Conservation (phyloP, 257 asterid genomes). For the Agastache rugosa region DNA sequence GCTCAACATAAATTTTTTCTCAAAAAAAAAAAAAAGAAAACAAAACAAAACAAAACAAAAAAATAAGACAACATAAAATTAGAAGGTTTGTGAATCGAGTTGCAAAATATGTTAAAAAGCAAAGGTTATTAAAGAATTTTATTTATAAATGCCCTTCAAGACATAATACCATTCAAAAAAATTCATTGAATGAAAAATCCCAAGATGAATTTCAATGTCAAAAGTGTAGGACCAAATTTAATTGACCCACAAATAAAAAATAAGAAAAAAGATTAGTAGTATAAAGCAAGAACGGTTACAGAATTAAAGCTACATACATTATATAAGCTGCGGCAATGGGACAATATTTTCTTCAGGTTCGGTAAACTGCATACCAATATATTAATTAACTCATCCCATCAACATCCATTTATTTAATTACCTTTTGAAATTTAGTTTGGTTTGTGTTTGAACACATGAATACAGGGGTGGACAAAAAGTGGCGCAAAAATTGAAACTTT, state of each 20-base stretch:
- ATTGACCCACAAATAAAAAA: background rate
- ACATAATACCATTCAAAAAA: too few relatives aligned
- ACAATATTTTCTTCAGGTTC: conserved; percentile 36
- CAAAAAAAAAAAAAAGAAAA: too few relatives aligned
- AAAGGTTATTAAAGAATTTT: too few relatives aligned
- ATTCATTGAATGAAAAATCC: background rate
- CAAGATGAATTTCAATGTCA: background rate
- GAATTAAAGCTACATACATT: conserved; percentile 17
- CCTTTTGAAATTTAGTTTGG: conserved; percentile 15
- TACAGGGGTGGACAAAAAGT: background rate
- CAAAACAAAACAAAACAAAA: too few relatives aligned
- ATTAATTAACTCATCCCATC: conserved; percentile 20
- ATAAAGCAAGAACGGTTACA: background rate
- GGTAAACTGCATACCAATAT: conserved; percentile 39
- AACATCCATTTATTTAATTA: background rate
- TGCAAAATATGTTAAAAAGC: too few relatives aligned
- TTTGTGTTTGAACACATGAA: conserved; percentile 18
- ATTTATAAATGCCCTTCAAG: too few relatives aligned
- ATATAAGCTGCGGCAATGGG: conserved; percentile 12
- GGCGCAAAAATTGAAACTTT: too few relatives aligned
- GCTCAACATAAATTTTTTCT: too few relatives aligned
- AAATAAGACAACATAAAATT: too few relatives aligned
- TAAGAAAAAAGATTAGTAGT: background rate
- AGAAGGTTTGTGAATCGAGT: too few relatives aligned
- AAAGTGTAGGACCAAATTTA: conserved; percentile 30